Conservation (phyloP, 2,329 filamentous ascomycete genomes). For the Alternaria ventricosa region DNA sequence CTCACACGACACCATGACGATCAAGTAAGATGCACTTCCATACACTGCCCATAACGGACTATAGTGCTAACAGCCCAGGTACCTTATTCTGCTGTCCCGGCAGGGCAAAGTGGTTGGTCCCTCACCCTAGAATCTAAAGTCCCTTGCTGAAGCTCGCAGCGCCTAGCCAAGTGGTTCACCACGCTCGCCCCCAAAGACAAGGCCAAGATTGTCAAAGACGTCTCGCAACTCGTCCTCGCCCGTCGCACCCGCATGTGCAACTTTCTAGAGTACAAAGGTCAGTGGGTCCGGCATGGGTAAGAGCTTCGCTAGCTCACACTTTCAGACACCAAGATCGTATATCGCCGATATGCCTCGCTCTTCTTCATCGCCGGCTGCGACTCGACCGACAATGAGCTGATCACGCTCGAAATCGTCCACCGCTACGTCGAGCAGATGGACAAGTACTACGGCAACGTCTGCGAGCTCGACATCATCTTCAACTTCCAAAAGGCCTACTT, state of each 20-base stretch:
- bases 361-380: conserved; percentile 99
- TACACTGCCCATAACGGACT: background rate
- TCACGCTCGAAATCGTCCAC: conserved; percentile 97
- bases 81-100: conserved; percentile 94
- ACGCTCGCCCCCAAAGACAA: conserved; percentile 97
- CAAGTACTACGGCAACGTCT: conserved; percentile 99
- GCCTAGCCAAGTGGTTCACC: conserved; percentile 99
- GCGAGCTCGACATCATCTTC: conserved; percentile 99
- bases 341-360: conserved; percentile 96
- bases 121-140: conserved; percentile 38
- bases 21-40: conserved; percentile 55
- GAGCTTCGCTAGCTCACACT: conserved; percentile 34
- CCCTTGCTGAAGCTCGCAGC: conserved; percentile 63
- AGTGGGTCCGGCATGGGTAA: conserved; percentile 24
- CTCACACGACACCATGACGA: conserved; percentile 55
- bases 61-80: conserved; percentile 63
- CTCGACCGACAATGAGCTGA: conserved; percentile 97
- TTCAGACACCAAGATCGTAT: conserved; percentile 95
- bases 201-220: conserved; percentile 99
- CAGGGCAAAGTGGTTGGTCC: conserved; percentile 96
- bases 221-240: conserved; percentile 94
- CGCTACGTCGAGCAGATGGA: conserved; percentile 99
- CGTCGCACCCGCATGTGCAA: conserved; percentile 99
- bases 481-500: conserved; percentile 99
- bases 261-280: conserved; percentile 99